Evolutionary conservation across 2,329 filamentous ascomycete species (phyloP), one percentile per base, ranked within the genome.

Genomic region (Sarocladiaceae sp.): DNA sequence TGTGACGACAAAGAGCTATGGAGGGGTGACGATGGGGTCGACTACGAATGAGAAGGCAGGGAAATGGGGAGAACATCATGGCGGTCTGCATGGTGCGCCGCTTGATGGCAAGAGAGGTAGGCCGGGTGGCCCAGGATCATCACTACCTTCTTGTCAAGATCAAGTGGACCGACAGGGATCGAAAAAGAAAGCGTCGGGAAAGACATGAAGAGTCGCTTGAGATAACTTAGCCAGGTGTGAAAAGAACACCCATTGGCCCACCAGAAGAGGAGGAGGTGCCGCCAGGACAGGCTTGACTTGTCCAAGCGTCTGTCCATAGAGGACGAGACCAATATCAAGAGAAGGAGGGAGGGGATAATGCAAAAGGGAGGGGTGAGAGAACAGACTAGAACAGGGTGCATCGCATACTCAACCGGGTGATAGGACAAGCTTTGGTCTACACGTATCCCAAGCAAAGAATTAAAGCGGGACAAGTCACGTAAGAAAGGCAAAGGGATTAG

Each of bases 81-180:
- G 37, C 24, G 37, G 37, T 29, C 37, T 41, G 37, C 37, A 41
- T 41, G 37, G 37, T 27, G 37, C 29, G 37, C 23, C 24, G 37
- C 6, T 41, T 27, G 26, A 29, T 5, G 18, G n/a, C 3, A 18
- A 15, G 26, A 24, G 19, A 27, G 37, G 37, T 41, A 24, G 19
- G 11, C 37, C 26, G 7, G 23, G 37, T 29, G 20, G 37, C 29
- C n/a, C 24, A n/a, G 19, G 19, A 41, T 7, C 4, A 18, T 41
- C 37, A 41, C 37, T 41, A 11, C 5, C 37, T 41, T 41, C 37
- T 29, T 19, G n/a, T 41, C 24, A 41, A 15, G 18, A 19, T 39
- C 19, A 24, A 39, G 37, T 29, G 23, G 37, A 29, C 20, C 15
- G 24, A 41, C 37, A 15, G 16, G 37, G 37, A 41, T 41, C 4